Evolutionary conservation across 768 basidiomycete genomes (phyloP), one percentile per base, ranked within the genome.

Genomic region (Tricholoma terreum): DNA sequence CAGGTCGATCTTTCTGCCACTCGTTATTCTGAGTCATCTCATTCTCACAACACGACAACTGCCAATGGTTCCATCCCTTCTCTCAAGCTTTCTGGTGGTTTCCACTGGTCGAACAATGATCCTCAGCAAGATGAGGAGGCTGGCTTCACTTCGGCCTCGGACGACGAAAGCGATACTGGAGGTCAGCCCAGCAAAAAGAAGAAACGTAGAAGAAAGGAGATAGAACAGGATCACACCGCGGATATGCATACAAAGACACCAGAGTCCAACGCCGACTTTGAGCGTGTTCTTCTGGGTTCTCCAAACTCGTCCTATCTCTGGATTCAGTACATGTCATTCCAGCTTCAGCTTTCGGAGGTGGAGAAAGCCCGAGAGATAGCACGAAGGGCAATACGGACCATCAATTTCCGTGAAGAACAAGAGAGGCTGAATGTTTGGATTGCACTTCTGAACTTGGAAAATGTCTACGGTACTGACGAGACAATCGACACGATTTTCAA

Each of bases 241-340:
- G 89, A 96, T 58, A 86, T 98, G 79, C 92, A 94, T 56, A 85
- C 81, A 36, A 89, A 86, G 64, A 78, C 78, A 19, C 97, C 97
- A 1, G 91, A 93, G 68, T 97, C 97, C 1, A 92, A 89, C 59
- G 84, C 89, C 31, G 96, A 99, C 70, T 99, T 98, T 64, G 97
- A 99, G 71, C 85, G 97, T 11, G 75, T 92, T 34, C 81, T 99
- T 46, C 80, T 98, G 36, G 92, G 92, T 27, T 94, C 96, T 0
- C 96, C 97, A 1, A 94, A 97, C 69, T 98, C 95, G 6, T 98
- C 97, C 0, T 97, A 90, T 73, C 81, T 98, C 33, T 99, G 97
- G 97, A 87, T 99, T 57, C 95, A 98, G 71, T 99, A 94, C 71
- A 98, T 99, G 94, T 96, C 97, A 8, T 96, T 98, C 84, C 93